Evolutionary conservation across 805 yeast genomes (phyloP), one percentile per base, ranked within the genome.

Genomic region (Hanseniaspora clermontiae): DNA sequence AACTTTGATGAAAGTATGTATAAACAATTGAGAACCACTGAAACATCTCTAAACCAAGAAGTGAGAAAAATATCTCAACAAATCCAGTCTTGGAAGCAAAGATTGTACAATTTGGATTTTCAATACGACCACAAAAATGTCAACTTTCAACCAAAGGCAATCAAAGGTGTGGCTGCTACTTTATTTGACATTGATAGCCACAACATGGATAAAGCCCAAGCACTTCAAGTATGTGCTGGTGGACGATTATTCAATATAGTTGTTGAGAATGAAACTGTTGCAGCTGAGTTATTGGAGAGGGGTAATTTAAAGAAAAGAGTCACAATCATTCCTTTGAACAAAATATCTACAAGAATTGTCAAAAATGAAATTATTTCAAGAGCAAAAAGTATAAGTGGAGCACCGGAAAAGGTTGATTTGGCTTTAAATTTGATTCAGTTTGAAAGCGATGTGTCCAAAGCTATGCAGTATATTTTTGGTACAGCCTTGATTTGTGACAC

Each of bases 191-290:
- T 93, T 20, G 77, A 77, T 17, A 80, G 82, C 46, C 66, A 73
- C 0, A 79, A 83, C 50, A 66, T 70, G 55, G 77, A 78, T 29
- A 80, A 82, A 55, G 83, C 95, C 0, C 74, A 83, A 29, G 98
- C 99, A 1, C 72, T 93, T 38, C 97, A 93, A 68, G 84, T 87
- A 2, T 84, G 95, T 66, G 98, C 97, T 1, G 99, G 98, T 49
- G 95, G 91, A 5, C 75, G 90, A 62, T 69, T 95, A 34, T 95
- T 81, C 67, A 89, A 90, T 64, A 86, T 95, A 38, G 88, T 93
- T 51, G 97, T 95, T 34, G 97, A 89, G 63, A 83, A 80, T 59
- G 95, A 91, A 58, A 79, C 73, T 19, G 83, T 87, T 3, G 97
- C 95, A n/a, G 77, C 95, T 0, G 84, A 82, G 57, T 69, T 93